Evolutionary conservation across 805 yeast genomes (phyloP), one percentile per base, ranked within the genome.

Genomic region (Wickerhamiella shivajii): DNA sequence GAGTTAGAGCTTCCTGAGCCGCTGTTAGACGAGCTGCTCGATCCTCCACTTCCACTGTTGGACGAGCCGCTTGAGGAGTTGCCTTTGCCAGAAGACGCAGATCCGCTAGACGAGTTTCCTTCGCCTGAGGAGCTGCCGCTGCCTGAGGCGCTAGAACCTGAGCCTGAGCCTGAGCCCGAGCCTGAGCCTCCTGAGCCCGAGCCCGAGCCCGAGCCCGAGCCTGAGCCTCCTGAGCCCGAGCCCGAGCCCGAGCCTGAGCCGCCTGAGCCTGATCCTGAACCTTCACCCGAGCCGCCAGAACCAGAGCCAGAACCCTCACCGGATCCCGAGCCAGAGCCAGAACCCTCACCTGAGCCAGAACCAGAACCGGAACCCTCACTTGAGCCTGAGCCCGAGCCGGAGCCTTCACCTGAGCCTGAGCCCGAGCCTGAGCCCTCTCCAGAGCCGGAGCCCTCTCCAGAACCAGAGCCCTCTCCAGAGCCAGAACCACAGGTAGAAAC

Each of bases 161-260:
- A 32, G 44, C 37, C 24, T 30, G 54, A 36, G 49, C 54, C 20
- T 33, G 43, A 17, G 37, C 38, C 13, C 34, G 51, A 22, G 44
- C 44, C 10, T 36, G 51, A 18, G 43, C 49, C 7, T 17, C 53
- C 10, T 39, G 56, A 14, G 38, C 50, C 14, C 49, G 54, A 9
- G 38, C 42, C 13, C 32, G 52, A 3, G 47, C 42, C 14, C 41
- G 50, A 25, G 43, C 52, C 16, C 40, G 45, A 11, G 46, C 49
- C 16, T 42, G 53, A 14, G 50, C 49, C 19, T 22, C n/a, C n/a
- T n/a, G 37, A 4, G 21, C 21, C 17, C 9, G 20, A 8, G n/a
- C 26, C 25, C 17, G 29, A 17, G 20, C 24, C 24, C 12, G 33
- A 29, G 21, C 33, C 31, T 11, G 26, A 24, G 8, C 26, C 26